phyloP scores from a whole-genome alignment of 495 filamentous ascomycete species.

The Chaetomium cochliodes region DNA sequence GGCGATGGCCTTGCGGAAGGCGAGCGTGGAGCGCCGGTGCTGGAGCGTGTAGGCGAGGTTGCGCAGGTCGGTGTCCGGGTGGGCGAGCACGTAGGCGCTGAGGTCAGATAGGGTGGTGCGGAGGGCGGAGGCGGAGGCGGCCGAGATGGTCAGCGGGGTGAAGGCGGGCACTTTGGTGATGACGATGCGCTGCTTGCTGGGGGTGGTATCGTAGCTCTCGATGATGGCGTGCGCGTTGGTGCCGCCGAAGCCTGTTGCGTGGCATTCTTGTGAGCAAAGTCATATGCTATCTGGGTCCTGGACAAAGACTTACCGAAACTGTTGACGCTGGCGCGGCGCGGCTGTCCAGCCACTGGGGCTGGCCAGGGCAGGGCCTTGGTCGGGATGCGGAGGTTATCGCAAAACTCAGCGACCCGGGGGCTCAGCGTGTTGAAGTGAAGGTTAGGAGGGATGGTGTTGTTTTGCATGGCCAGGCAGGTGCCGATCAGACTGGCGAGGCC shows the following conservation, averaged over 20 bases:
- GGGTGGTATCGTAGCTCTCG: not conserved
- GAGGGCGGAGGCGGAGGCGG: not conserved
- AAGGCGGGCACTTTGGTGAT: not conserved
- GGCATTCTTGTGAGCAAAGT: not conserved
- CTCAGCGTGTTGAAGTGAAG: constrained; percentile 51
- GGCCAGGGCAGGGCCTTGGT: constrained; percentile 37
- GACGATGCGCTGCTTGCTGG: too few relatives aligned
- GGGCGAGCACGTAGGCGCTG: not conserved
- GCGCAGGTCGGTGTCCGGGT: not conserved
- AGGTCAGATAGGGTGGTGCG: not conserved
- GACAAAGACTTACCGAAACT: not conserved
- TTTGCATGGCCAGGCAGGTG: constrained; percentile 48
- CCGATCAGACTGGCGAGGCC: constrained; percentile 58
- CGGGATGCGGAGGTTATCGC: constrained; percentile 33
- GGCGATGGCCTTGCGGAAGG: not conserved
- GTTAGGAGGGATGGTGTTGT: constrained; percentile 44
- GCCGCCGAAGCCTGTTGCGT: not conserved
- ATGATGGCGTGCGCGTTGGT: constrained; percentile 8
- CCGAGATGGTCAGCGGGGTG: constrained; percentile 3
- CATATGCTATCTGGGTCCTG: not conserved
- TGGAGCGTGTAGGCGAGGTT: constrained; percentile 5
- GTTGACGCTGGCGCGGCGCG: not conserved
- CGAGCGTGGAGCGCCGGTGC: not conserved
- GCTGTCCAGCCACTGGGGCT: not conserved
- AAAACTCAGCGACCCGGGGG: constrained; percentile 38